phyloP scores from a whole-genome alignment of 1,139 yeast genomes.

The Diutina rugosa region DNA sequence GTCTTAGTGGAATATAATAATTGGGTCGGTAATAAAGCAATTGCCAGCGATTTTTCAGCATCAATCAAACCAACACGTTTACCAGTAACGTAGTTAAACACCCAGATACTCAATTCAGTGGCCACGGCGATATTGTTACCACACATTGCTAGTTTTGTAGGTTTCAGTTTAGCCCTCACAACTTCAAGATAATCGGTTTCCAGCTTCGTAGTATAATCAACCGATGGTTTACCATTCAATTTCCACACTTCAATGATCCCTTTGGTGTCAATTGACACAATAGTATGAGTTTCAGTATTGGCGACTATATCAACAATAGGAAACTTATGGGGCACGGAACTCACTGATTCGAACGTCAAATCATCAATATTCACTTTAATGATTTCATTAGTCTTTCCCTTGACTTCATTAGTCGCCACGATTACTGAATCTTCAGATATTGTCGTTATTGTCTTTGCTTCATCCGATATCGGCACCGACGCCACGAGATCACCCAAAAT shows the following conservation, averaged over 20 bases:
- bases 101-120: slow-evolving; percentile 15
- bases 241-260: slow-evolving; percentile 37
- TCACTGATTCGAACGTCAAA: background rate
- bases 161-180: slow-evolving; percentile 16
- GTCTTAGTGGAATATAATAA: slow-evolving; percentile 15
- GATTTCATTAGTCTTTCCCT: background rate
- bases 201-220: slow-evolving; percentile 23
- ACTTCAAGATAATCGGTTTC: slow-evolving; percentile 29
- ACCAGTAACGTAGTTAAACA: slow-evolving; percentile 22
- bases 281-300: slow-evolving; percentile 8
- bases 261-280: slow-evolving; percentile 22
- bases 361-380: background rate
- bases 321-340: background rate
- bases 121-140: slow-evolving; percentile 14
- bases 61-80: slow-evolving; percentile 9
- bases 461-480: background rate
- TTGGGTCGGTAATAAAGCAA: slow-evolving; percentile 11
- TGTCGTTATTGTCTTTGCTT: background rate
- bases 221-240: slow-evolving; percentile 8
- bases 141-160: slow-evolving; percentile 11
- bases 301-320: background rate
- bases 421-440: background rate
- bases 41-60: slow-evolving; percentile 2
- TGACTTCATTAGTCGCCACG: background rate
- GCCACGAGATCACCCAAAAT: background rate